Conservation (phyloP, 1,284 basidiomycete species). For the Cerrena zonata region DNA sequence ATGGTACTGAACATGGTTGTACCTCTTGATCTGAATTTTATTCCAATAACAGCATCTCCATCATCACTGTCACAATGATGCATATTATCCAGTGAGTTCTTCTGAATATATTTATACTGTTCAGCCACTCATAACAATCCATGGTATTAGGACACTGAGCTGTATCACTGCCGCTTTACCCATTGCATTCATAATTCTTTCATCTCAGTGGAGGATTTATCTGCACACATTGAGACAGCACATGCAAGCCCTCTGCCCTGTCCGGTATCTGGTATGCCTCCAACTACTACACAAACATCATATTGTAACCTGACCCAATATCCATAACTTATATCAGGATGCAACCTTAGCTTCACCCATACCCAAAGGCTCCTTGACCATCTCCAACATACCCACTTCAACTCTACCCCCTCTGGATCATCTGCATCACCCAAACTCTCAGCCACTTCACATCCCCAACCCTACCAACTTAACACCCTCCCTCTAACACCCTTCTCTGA, state of each 20-base stretch:
- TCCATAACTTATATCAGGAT: not conserved
- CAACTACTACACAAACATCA: not conserved
- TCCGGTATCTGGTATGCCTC: not conserved
- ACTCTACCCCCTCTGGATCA: not conserved
- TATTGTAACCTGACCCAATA: not conserved
- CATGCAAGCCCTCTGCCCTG: not conserved
- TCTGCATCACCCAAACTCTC: not conserved
- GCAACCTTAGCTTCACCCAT: not conserved
- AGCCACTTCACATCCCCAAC: not conserved
- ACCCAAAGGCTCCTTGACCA: not conserved
- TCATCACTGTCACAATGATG: not conserved
- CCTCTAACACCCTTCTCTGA: too few species aligned
- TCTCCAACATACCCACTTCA: not conserved
- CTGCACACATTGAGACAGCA: not conserved
- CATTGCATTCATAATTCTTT: not conserved
- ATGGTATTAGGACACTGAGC: not conserved
- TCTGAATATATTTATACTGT: not conserved
- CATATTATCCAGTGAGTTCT: not conserved
- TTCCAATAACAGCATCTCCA: not conserved
- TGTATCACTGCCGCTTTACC: not conserved
- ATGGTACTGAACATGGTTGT: not conserved
- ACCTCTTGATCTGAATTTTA: not conserved
- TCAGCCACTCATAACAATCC: not conserved
- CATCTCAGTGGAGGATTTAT: not conserved
- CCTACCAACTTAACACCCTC: not conserved